A percentile compares a stretch with the other conserved stretches of the same genome.
Conservation (phyloP, 2,329 filamentous ascomycete genomes). For the Penicillium decumbens region DNA sequence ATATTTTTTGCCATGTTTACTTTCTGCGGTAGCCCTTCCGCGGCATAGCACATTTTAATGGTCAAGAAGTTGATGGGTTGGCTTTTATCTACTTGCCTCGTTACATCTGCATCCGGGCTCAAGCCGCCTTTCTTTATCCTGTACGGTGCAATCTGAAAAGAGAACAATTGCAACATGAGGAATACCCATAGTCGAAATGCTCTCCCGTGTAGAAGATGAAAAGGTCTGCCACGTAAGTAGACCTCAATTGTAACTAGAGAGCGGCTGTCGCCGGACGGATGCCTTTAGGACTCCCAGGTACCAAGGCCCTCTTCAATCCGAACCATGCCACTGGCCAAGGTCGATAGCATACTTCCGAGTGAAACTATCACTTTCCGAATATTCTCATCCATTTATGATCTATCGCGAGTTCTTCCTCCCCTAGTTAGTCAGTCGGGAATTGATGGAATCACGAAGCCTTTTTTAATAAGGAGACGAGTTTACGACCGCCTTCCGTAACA, state of each 20-base stretch:
- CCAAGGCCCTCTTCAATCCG: not conserved
- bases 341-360: not conserved
- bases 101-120: constrained; percentile 12
- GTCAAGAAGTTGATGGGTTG: constrained; percentile 1
- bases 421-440: not conserved
- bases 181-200: not conserved
- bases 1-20: constrained; percentile 10
- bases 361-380: not conserved
- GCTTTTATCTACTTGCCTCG: constrained; percentile 2
- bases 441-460: too few species aligned
- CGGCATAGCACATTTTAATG: not conserved
- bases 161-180: constrained; percentile 14
- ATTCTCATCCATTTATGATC: not conserved
- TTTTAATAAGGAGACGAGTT: too few species aligned
- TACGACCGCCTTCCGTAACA: too few species aligned
- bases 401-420: not conserved
- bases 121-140: constrained; percentile 5
- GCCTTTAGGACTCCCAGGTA: not conserved
- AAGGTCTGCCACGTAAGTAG: too few species aligned
- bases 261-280: not conserved
- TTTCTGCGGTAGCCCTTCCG: not conserved
- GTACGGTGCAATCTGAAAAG: constrained; percentile 12
- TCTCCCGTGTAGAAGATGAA: not conserved
- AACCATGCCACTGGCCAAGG: not conserved
- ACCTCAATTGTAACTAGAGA: too few species aligned